Conservation (phyloP, 805 yeast species). For the Priceomyces medius region DNA sequence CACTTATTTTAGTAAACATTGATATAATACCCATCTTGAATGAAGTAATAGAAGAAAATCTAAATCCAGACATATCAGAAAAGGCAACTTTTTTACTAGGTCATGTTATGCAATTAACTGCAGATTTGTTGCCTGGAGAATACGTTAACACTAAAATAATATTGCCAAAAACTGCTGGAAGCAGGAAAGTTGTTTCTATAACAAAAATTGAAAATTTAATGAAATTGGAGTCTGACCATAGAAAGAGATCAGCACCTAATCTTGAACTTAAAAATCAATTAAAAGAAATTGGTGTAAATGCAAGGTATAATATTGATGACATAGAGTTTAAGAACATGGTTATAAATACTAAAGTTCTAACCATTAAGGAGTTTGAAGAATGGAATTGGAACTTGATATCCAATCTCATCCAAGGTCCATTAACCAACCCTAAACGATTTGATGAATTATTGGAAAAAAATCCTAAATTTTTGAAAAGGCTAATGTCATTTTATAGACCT, state of each 20-base stretch:
- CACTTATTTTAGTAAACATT: conserved; percentile 50
- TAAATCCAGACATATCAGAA: conserved; percentile 45
- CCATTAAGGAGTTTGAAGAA: conserved; percentile 71
- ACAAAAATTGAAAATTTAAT: conserved; percentile 50
- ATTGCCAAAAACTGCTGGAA: conserved; percentile 13
- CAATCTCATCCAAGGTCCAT: conserved; percentile 79
- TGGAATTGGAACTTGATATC: conserved; percentile 87
- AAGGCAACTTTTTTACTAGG: conserved; percentile 67
- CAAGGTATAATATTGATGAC: conserved; percentile 51
- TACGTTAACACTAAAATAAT: conserved; percentile 22
- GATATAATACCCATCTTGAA: conserved; percentile 52
- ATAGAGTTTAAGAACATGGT: conserved; percentile 63
- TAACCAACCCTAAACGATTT: conserved; percentile 66
- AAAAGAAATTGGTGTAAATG: conserved; percentile 19
- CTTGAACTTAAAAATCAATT: conserved; percentile 22
- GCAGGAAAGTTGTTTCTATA: conserved; percentile 31
- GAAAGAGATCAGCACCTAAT: conserved; percentile 14
- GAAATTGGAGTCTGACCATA: conserved; percentile 35
- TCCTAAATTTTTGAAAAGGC: conserved; percentile 81
- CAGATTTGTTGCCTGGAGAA: conserved; percentile 53
- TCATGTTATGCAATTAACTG: conserved; percentile 57
- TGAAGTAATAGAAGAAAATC: conserved; percentile 38
- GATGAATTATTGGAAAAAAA: conserved; percentile 72
- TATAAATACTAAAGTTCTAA: conserved; percentile 64
- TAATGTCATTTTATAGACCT: conserved; percentile 87